Evolutionary conservation across 2,329 filamentous ascomycete genomes (phyloP), one percentile per base, ranked within the genome.

Genomic region (Aulographum hederae): DNA sequence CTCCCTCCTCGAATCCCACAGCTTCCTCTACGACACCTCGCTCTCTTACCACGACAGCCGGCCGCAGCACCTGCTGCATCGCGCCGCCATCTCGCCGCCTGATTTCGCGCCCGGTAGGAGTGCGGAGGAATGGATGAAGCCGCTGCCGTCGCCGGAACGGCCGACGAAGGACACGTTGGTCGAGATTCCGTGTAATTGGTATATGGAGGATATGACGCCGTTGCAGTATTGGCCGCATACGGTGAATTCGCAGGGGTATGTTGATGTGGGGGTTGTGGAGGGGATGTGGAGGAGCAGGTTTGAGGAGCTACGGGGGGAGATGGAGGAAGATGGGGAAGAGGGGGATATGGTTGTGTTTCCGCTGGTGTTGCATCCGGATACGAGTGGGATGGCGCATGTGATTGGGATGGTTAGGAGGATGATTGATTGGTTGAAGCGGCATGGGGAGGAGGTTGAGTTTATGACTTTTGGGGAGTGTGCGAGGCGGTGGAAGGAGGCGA

Each of bases 251-350:
- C 60, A 65, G 27, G 69, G 69, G 1, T 73, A 70, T 41, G 66
- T 72, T 1, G 63, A 67, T 32, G 60, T 63, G 4, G 53, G 60
- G 6, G 56, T 65, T 2, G 58, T 73, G 18, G 68, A 73, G 52
- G 56, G 63, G 36, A 65, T 73, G 53, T 73, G 69, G 69, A 62
- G 56, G 40, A 67, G 71, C 40, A 58, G 65, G 10, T 69, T 73
- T 40, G 54, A 63, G 37, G 74, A 60, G 56, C 50, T 71, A n/a
- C 36, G 41, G 26, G 37, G 37, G 3, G 56, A 59, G 40, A 40
- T 56, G 36, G 46, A 47, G 32, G 46, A 56, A 18, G 13, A 26
- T n/a, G 29, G 6, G 16, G 21, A 20, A n/a, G 29, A 28, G 27
- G 45, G 45, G 31, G 46, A 37, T 31, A 43, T 44, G 44, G 51